These are phyloP conservation scores for Pythium brassicae DNA, from an alignment of 352 stramenopile species.

Conservation along the genomic window DNA sequence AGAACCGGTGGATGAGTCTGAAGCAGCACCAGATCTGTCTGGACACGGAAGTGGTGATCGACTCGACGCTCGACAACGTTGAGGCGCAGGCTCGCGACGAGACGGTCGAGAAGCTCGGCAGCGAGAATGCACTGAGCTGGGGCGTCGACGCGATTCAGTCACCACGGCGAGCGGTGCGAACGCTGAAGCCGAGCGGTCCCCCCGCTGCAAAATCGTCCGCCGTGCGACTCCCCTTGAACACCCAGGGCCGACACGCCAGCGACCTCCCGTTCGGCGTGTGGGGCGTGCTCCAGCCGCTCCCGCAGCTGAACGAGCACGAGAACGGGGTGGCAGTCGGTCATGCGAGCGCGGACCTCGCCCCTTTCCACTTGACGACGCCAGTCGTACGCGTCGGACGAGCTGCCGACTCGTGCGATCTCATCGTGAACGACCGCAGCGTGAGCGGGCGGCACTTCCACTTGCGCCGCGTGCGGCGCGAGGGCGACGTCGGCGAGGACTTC, in stretches of 20 bases:
- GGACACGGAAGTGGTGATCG: constrained; percentile 64
- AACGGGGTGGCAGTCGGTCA: constrained; percentile 19
- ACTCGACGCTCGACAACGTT: constrained; percentile 61
- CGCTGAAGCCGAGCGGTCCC: constrained; percentile 1
- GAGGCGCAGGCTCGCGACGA: constrained; percentile 53
- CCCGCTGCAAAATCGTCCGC: not conserved
- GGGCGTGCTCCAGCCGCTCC: constrained; percentile 67
- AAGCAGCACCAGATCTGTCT: constrained; percentile 72
- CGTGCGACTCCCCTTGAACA: not conserved
- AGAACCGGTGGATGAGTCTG: constrained; percentile 63
- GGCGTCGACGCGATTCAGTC: constrained; percentile 81
- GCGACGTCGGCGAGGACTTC: constrained; percentile 45
- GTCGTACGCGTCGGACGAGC: constrained; percentile 76
- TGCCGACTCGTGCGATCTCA: constrained; percentile 81
- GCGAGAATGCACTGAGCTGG: constrained; percentile 80
- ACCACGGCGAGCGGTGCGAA: constrained; percentile 32
- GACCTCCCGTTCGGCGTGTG: constrained; percentile 63
- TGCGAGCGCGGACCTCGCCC: constrained; percentile 32
- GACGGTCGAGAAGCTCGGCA: constrained; percentile 64
- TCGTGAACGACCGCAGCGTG: constrained; percentile 86
- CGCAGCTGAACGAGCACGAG: constrained; percentile 69
- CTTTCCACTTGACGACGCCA: constrained; percentile 65
- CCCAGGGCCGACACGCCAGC: constrained; percentile 4
- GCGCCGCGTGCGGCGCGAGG: constrained; percentile 53
- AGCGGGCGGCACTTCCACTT: constrained; percentile 84